Evolutionary conservation across 2,329 filamentous ascomycete genomes (phyloP), one percentile per base, ranked within the genome.

Genomic region (Fusarium decemcellulare): DNA sequence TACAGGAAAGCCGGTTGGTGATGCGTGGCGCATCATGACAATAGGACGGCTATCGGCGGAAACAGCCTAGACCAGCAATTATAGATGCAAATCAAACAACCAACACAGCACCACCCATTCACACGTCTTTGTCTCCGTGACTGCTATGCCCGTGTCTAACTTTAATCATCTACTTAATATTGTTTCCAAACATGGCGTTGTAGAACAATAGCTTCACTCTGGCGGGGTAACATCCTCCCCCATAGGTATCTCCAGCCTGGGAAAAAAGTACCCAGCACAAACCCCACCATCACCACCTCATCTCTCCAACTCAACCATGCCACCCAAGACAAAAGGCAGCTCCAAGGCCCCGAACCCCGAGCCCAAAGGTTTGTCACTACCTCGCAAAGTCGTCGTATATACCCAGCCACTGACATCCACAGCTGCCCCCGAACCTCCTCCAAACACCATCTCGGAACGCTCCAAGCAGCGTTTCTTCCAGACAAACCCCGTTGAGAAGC

Each of bases 401-500:
- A 58, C 55, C 32, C 34, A 42, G 43, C 8, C 18, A 23, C 52
- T 63, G 34, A 67, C 61, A 46, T 57, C 18, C 8, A 46, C 59
- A 69, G 67, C 67, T 72, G 72, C 78, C 44, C 67, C 78, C 54
- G 77, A 81, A 59, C 73, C 77, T 34, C 65, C 77, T 6, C 80
- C 82, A 10, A 77, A 80, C 67, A 89, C 87, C 15, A 74, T 88
- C 71, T 79, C 80, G 77, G 83, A 87, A 65, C 84, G 82, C 54
- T 82, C 82, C 67, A 77, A 79, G 61, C 79, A 84, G 62, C 82
- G 81, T 61, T 85, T 83, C 80, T 82, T 83, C 78, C 79, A 81
- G 61, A 85, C 84, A 56, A 86, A 86, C 68, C 86, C 86, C 9
- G 76, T 83, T 79, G 81, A 84, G 61, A 78, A 81, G 61, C 77